Base-by-base conservation (phyloP, 1,139 yeast species). In the Yamadazyma atmosphaerica region DNA sequence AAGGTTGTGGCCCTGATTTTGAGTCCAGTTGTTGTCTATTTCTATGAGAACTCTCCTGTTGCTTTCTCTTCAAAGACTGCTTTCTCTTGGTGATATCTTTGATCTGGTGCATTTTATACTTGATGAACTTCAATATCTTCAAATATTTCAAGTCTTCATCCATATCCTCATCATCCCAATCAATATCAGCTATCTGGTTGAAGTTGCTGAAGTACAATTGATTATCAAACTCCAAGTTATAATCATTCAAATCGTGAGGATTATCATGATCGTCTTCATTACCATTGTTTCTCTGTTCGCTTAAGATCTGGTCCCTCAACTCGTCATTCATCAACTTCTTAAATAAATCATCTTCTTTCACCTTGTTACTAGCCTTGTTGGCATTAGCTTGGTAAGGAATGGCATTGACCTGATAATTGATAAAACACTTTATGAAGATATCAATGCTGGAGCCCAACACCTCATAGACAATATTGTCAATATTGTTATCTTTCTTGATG, bases 141-240 rank as follows among this genome's bases (percentile, higher is more conserved):
- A 72, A 55, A 40, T 67, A 71, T 46, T 72, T 72, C 54, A 71
- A 61, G 48, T 72, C 77, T 48, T 72, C 78, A 48, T 71, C 76
- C 71, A 72, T 61, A 24, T 69, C 68, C 46, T 72, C 77, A 46
- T 72, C 75, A 43, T 72, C 78, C 77, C 77, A 72, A 49, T 72
- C 77, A 12, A 71, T 69, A 15, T 58, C 67, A 30, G 47, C 42
- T 27, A 46, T 34, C 16, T 36, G 41, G 33, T 41, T 41, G 41
- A 49, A 49, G n/a, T 40, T 48, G 22, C 37, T 34, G 25, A 45
- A 47, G 26, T 38, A 41, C 3, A 40, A 38, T 4, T 35, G 32
- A 14, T 30, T 35, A 14, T 43, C 47, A 18, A 37, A 39, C 11
- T 49, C 50, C 23, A 39, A 31, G 8, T 56, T 55, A 21, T 50